phyloP scores from a whole-genome alignment of 1,284 basidiomycete genomes.

The Agroathelia rolfsii region DNA sequence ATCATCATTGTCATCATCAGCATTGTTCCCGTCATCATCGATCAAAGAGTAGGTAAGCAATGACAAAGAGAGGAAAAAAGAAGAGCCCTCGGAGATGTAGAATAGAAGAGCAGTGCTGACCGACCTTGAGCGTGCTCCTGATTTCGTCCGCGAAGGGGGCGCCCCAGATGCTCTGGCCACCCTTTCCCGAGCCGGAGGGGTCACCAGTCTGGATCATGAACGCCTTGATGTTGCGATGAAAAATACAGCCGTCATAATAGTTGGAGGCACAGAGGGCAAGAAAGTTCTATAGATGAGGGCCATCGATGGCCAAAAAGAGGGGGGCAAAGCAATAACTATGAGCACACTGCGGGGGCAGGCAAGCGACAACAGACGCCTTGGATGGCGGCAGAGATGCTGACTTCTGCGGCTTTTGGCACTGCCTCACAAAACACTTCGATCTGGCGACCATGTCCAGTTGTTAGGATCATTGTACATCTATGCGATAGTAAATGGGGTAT shows the following conservation, averaged over 20 bases:
- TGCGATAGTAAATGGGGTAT: conserved; percentile 3
- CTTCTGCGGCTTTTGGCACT: conserved; percentile 89
- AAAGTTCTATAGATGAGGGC: conserved; percentile 64
- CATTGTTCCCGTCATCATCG: not conserved
- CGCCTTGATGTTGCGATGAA: conserved; percentile 91
- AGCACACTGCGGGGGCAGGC: not conserved
- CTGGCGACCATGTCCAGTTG: conserved; percentile 33
- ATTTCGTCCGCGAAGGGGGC: conserved; percentile 85
- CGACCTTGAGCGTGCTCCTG: conserved; percentile 87
- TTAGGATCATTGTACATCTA: conserved; percentile 4
- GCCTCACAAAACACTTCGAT: conserved; percentile 97
- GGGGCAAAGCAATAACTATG: not conserved
- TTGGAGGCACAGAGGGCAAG: conserved; percentile 87
- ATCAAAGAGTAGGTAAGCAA: conserved; percentile 7
- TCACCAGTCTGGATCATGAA: conserved; percentile 95
- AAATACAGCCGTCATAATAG: conserved; percentile 80
- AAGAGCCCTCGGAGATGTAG: no score
- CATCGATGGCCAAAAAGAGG: conserved; percentile 7
- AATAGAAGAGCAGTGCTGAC: no score
- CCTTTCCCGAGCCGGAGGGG: conserved; percentile 73
- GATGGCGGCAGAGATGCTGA: conserved; percentile 22
- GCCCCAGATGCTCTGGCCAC: conserved; percentile 82
- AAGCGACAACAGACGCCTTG: conserved; percentile 4
- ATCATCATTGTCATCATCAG: no score
- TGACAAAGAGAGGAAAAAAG: conserved; percentile 1